Evolutionary conservation across 306 rosid species (phyloP).

Genomic region (Sesbania bispinosa): DNA sequence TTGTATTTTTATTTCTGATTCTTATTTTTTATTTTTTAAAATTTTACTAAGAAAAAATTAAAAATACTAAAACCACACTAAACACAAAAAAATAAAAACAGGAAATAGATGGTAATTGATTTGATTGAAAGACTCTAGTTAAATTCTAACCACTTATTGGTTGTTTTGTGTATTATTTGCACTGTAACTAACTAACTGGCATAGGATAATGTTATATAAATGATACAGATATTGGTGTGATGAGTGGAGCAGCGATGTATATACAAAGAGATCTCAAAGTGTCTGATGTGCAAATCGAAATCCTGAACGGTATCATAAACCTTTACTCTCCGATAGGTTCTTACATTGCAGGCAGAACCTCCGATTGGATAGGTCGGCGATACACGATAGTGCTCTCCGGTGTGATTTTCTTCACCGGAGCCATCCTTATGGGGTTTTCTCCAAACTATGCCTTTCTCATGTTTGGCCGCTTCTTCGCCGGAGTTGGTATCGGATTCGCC

Average conservation of each 20-base stretch:
- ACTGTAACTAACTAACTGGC: no score
- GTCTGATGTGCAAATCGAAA: conserved; percentile 44
- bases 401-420: conserved; percentile 59
- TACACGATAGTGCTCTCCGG: conserved; percentile 69
- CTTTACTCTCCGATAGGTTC: conserved; percentile 66
- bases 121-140: no score
- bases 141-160: no score
- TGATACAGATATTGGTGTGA: conserved; percentile 72
- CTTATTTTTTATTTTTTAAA: no score
- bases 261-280: conserved; percentile 50
- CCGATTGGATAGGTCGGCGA: conserved; percentile 85
- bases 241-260: conserved; percentile 68
- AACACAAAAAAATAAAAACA: no score
- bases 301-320: conserved; percentile 58
- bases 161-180: no score
- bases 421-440: conserved; percentile 78
- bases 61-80: no score
- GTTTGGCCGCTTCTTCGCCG: conserved; percentile 81
- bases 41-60: no score
- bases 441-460: conserved; percentile 73
- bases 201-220: no score
- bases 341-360: conserved; percentile 56
- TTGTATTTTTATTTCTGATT: no score
- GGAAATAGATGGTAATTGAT: no score
- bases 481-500: conserved; percentile 71